Base-by-base conservation (phyloP, 1,284 basidiomycete species). In the Cryptococcus sp. region DNA sequence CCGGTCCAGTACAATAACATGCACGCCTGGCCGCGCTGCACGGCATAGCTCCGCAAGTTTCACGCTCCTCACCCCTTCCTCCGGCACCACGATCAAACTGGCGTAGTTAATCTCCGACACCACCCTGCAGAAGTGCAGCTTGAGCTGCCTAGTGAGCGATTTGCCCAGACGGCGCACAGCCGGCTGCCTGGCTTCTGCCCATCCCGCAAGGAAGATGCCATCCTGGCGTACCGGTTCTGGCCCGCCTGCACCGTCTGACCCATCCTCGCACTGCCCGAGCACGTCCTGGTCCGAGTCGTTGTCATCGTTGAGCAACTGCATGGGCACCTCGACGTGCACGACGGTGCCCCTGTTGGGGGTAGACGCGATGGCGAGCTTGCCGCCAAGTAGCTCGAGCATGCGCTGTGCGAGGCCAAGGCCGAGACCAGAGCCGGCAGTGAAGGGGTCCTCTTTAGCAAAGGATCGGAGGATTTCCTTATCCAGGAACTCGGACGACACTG, bases 371-470 rank as follows among this genome's bases (percentile, higher is more conserved):
- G 73, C 71, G 64, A 77, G 71, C 16, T 71, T 60, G 11, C 75
- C 75, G 21, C 71, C 72, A 53, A 77, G 66, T 16, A 74, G 63
- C 35, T 76, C 72, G 45, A 77, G 60, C 50, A 77, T 72, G 13
- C 74, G 64, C 47, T 70, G 73, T 2, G 75, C 73, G 16, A 77
- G 64, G 39, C 75, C 73, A 3, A 76, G 66, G 16, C 68, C 70
- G 4, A 76, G 61, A 2, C 72, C 71, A 35, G 61, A 56, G 7
- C 75, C 75, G 0, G 73, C 67, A 2, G 70, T 68, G 45, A 70
- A 73, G 2, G 67, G 63, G 50, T 76, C 73, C 54, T 77, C 68
- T 45, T 73, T 72, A 3, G 68, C 66, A 63, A 69, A 73, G 2
- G 69, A 69, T 46, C 66, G 67, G 36, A 71, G 65, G 0, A 73